Percentiles rank a stretch among this genome's conserved stretches.
Conservation (phyloP, 306 rosid genomes). For the Gastrolobium villosum region DNA sequence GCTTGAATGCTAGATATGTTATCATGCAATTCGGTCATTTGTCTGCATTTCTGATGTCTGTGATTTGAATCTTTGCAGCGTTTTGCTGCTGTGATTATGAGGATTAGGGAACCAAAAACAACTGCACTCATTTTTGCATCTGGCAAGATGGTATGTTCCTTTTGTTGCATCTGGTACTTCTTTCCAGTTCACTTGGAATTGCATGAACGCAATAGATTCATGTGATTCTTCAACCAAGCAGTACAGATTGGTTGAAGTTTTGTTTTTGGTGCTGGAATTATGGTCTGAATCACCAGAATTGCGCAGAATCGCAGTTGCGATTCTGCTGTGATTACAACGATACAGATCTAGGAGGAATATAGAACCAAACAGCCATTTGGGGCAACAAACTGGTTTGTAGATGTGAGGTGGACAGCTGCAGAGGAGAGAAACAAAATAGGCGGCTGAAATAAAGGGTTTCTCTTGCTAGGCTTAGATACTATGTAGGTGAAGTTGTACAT, state of each 20-base stretch:
- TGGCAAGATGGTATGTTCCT: slow-evolving; percentile 84
- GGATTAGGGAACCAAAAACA: slow-evolving; percentile 95
- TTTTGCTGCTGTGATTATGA: slow-evolving; percentile 97
- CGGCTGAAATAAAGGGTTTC: not conserved
- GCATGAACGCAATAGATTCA: not conserved
- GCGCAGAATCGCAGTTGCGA: not conserved
- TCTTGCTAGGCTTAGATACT: not conserved
- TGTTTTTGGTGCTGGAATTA: not conserved
- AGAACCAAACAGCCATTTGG: not conserved
- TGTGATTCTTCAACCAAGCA: not conserved
- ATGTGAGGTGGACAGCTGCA: not conserved
- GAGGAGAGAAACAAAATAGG: not conserved
- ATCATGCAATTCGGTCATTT: slow-evolving; percentile 28
- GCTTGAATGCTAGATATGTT: not conserved
- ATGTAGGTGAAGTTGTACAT: not conserved
- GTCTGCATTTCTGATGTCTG: slow-evolving; percentile 30
- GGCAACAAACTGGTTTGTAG: not conserved
- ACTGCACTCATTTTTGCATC: slow-evolving; percentile 96
- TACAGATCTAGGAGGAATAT: not conserved
- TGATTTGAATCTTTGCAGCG: slow-evolving; percentile 69
- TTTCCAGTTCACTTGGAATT: slow-evolving; percentile 3
- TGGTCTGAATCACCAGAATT: not conserved
- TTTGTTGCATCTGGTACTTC: slow-evolving; percentile 13
- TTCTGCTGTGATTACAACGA: not conserved
- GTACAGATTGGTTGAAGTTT: not conserved